phyloP scores from a whole-genome alignment of 768 basidiomycete genomes.

The Boletus subcaerulescens region DNA sequence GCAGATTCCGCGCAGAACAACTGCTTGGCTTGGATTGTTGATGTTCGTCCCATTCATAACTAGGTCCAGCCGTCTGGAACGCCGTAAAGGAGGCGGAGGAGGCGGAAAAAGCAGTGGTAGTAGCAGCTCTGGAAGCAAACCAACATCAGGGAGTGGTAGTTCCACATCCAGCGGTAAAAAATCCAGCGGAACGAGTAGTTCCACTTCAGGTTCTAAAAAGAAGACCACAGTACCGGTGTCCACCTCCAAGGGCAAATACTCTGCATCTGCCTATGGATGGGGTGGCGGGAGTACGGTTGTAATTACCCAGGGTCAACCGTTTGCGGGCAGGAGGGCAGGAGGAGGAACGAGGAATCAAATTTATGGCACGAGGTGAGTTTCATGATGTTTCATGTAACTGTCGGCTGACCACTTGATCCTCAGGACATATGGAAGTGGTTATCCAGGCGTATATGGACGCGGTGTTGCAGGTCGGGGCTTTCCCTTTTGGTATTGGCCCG shows the following conservation, averaged over 20 bases:
- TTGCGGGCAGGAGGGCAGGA: slow-evolving; percentile 49
- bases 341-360: slow-evolving; percentile 48
- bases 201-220: slow-evolving; percentile 3
- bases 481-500: slow-evolving; percentile 67
- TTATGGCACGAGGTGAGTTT: slow-evolving; percentile 42
- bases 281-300: slow-evolving; percentile 31
- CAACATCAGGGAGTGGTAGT: too few species aligned
- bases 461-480: slow-evolving; percentile 52
- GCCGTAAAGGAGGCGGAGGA: too few species aligned
- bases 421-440: slow-evolving; percentile 63
- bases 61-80: too few species aligned
- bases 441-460: slow-evolving; percentile 45
- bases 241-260: slow-evolving; percentile 19
- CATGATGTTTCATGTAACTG: neutral
- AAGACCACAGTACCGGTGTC: slow-evolving; percentile 19
- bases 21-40: too few species aligned
- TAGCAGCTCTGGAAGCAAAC: too few species aligned
- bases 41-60: too few species aligned
- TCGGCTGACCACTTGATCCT: neutral
- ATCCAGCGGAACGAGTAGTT: slow-evolving; percentile 12
- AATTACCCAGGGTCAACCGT: slow-evolving; percentile 45
- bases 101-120: too few species aligned
- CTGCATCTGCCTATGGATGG: slow-evolving; percentile 31
- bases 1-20: too few species aligned
- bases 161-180: too few species aligned